phyloP scores from a whole-genome alignment of 768 basidiomycete species.

The Dendrothele bispora region DNA sequence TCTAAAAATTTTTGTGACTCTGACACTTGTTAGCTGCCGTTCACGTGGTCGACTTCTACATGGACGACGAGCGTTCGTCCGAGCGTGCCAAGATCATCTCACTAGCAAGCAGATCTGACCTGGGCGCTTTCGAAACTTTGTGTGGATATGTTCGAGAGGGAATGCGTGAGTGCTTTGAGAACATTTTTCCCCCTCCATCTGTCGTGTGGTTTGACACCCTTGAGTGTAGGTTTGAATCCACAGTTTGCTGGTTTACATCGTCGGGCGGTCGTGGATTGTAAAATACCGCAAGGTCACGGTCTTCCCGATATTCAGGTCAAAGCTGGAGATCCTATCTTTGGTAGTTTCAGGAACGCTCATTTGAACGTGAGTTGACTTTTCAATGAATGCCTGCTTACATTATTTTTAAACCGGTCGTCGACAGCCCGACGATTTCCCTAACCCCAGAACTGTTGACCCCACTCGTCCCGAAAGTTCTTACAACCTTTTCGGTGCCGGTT shows the following conservation, averaged over 20 bases:
- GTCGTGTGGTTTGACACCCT: too few relatives aligned
- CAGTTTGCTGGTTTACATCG: slow-evolving; percentile 45
- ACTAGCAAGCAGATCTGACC: slow-evolving; percentile 31
- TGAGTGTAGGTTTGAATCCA: slow-evolving; percentile 39
- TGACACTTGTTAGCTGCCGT: too few relatives aligned
- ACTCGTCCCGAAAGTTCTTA: slow-evolving; percentile 31
- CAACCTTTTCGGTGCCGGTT: slow-evolving; percentile 20
- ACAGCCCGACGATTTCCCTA: slow-evolving; percentile 42
- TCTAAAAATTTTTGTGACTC: too few relatives aligned
- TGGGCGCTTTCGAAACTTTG: slow-evolving; percentile 33
- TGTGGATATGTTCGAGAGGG: slow-evolving; percentile 53
- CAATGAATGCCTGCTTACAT: neutral
- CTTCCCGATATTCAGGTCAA: slow-evolving; percentile 34
- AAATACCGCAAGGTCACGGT: slow-evolving; percentile 34
- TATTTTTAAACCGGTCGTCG: neutral
- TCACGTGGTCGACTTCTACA: slow-evolving; percentile 53
- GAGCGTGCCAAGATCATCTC: slow-evolving; percentile 39
- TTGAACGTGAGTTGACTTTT: slow-evolving; percentile 33
- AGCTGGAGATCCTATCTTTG: slow-evolving; percentile 40
- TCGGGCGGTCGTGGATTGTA: slow-evolving; percentile 28
- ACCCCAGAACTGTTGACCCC: slow-evolving; percentile 39
- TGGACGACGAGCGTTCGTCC: slow-evolving; percentile 38
- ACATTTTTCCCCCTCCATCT: too few relatives aligned
- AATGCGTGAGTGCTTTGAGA: slow-evolving; percentile 49
- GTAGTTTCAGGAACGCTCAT: slow-evolving; percentile 43